Base-by-base conservation (phyloP, 768 basidiomycete species). In the Dentipellis fragilis region DNA sequence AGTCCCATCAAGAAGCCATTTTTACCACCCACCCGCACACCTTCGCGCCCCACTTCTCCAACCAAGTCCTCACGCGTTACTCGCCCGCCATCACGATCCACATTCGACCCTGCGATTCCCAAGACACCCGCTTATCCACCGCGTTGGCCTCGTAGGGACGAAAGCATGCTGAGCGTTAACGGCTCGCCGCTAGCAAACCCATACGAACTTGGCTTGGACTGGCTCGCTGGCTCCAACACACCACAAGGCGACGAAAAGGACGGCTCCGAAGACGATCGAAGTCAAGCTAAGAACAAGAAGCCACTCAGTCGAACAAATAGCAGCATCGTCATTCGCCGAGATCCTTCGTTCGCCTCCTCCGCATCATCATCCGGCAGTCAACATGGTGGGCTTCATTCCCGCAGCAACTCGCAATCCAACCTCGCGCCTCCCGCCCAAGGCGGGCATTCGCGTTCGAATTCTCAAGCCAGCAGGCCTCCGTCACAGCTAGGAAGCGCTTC, bases 101-200 rank as follows among this genome's bases (percentile, higher is more conserved):
- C 75, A 9, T 93, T 94, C 70, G 87, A 89, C 52, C 90, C 89
- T 0, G 68, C 75, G 6, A 72, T 93, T 38, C 77, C 72, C 6
- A 81, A 81, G 58, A 76, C 80, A 10, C 79, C 80, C 48, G 72
- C 67, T 57, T 85, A 72, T 61, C 81, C 82, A 49, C 72, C 84
- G 49, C 82, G 89, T 22, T 73, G 84, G 65, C 85, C 87, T 10
- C 79, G 85, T 42, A 80, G 75, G 59, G 81, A 89, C 63, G 90
- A 93, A 68, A 81, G 75, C 63, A 80, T 91, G 80, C 74, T 91
- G 51, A 88, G 88, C 63, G 68, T 86, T 17, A 92, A 93, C 58
- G 90, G 90, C 4, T 89, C 87, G 0, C 90, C 90, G 0, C 75
- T 92, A 16, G 80, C 83, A 16, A 90, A 90, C 65, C 88, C 89